phyloP scores from a whole-genome alignment of 495 filamentous ascomycete genomes.

The Bathelium albidoporum region DNA sequence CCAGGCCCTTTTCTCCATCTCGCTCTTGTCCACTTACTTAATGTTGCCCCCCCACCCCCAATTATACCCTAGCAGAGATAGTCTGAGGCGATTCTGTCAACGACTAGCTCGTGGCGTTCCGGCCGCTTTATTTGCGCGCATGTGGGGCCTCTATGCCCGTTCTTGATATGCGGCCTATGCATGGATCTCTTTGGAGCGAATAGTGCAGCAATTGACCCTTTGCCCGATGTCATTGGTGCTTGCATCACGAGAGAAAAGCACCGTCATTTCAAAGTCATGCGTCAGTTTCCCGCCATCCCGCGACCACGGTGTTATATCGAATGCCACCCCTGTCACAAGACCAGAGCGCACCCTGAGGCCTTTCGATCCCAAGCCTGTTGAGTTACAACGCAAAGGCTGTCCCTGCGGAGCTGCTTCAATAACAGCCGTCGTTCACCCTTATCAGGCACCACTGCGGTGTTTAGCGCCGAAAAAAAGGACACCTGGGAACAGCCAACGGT shows the following conservation, averaged over 20 bases:
- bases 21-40: not conserved
- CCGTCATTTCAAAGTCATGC: not conserved
- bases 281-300: not conserved
- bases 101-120: not conserved
- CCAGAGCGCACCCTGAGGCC: not conserved
- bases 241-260: not conserved
- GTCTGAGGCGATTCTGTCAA: constrained; percentile 1
- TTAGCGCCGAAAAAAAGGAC: not conserved
- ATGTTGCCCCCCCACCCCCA: not conserved
- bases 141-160: not conserved
- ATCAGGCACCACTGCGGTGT: not conserved
- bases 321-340: not conserved
- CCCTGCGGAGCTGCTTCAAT: not conserved
- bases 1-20: too few species aligned
- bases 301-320: not conserved
- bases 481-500: not conserved
- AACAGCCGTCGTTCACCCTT: not conserved
- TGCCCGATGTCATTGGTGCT: not conserved
- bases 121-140: not conserved
- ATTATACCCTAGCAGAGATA: not conserved
- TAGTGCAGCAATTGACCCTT: constrained; percentile 2
- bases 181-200: not conserved
- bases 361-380: not conserved
- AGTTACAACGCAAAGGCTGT: constrained; percentile 4
- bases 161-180: not conserved